Evolutionary conservation across 768 basidiomycete genomes (phyloP), one percentile per base, ranked within the genome.

Genomic region (Wakefieldia striispora): DNA sequence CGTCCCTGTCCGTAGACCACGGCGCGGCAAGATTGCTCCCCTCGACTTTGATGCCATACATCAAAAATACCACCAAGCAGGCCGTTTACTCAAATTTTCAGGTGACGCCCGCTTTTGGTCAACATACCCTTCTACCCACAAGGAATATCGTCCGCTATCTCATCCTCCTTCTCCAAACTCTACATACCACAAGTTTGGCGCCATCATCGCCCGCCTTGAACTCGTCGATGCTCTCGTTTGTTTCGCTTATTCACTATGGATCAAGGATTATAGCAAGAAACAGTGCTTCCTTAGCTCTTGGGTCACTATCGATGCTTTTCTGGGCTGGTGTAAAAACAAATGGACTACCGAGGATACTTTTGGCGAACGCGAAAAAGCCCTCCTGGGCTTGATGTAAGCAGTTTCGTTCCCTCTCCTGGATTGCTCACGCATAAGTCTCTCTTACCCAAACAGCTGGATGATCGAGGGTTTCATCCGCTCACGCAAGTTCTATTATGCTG

Each of bases 191-290:
- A 86, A 84, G 63, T 77, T 82, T 55, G 88, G 86, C 17, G 82
- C 82, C 19, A 70, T 88, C 55, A 85, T 91, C 61, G 86, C 87
- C 24, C 79, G 87, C 21, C 75, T 91, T 17, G 90, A 91, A 64
- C 82, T 88, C 40, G 70, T 90, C 35, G 89, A 93, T 67, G 86
- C 90, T 37, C 77, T 92, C 49, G 73, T 92, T 37, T 87, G 86
- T 69, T 93, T 92, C 70, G 81, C 86, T 4, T 94, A 90, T 63
- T 79, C 87, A 5, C 76, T 89, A 56, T 94, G 90, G 91, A 82
- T 80, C 67, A 83, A 78, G 60, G 88, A 90, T 53, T 81, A 82
- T 59, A 66, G 72, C 56, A 73, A 75, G 50, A 75, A 75, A 49
- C 59, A 68, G 7, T 88, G 86, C 65, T 75, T 74, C 60, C 73